These are phyloP conservation scores for Lotmaria passim DNA, from an alignment of 208 protist species.

Conservation along the genomic window DNA sequence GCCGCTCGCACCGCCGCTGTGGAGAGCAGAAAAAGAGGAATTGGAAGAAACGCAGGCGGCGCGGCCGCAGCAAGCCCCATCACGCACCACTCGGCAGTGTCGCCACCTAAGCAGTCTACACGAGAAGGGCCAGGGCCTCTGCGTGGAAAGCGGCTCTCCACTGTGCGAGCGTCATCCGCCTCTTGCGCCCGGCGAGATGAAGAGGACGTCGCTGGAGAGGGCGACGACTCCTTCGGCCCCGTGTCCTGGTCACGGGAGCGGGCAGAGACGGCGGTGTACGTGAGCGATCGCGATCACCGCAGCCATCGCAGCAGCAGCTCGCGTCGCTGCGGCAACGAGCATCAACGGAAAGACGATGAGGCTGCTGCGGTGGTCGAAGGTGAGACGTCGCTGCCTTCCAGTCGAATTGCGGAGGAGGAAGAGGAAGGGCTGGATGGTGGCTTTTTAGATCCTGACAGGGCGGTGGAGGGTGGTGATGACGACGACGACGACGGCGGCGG, in stretches of 20 bases:
- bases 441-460: neutral
- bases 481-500: no score
- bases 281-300: constrained; percentile 6
- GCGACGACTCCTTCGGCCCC: neutral
- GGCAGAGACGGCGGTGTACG: constrained; percentile 9
- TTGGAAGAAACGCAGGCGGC: neutral
- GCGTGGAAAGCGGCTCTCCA: no score
- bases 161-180: no score
- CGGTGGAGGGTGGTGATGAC: no score
- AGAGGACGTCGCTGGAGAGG: neutral
- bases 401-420: neutral
- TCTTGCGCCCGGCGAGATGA: no score
- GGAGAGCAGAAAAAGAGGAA: neutral
- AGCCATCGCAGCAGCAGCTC: neutral
- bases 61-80: neutral
- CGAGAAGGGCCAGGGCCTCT: no score
- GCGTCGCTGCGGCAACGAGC: neutral
- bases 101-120: no score
- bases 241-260: neutral
- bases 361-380: neutral
- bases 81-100: no score
- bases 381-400: no score
- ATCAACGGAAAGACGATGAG: neutral
- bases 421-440: neutral
- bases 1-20: neutral